Percentiles rank a stretch among this genome's conserved stretches.
Evolutionary conservation across 2,329 filamentous ascomycete species (phyloP).

Genomic region (Leptosphaerulina australis): DNA sequence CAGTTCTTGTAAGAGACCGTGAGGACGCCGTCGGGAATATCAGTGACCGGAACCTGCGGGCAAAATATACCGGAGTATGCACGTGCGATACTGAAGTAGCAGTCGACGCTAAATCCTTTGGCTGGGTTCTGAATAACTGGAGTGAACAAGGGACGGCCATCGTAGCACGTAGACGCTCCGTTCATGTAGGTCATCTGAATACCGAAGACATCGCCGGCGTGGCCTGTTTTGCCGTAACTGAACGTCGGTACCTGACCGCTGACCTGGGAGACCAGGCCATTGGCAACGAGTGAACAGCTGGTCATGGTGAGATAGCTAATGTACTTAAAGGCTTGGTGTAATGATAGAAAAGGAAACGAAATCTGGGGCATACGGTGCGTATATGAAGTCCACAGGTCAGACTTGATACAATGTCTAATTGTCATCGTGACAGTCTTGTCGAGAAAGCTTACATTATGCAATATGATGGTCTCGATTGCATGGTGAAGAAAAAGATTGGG

Average conservation of each 20-base stretch:
- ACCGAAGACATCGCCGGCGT: conserved; percentile 8
- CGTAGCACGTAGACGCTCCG: conserved; percentile 6
- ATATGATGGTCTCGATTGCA: neutral
- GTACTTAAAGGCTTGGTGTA: neutral
- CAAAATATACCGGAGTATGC: conserved; percentile 9
- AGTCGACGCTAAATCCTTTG: neutral
- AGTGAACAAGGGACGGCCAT: neutral
- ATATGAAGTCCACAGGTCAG: neutral
- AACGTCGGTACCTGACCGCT: conserved; percentile 7
- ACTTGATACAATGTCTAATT: neutral
- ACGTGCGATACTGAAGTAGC: neutral
- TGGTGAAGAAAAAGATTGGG: no score
- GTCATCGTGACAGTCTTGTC: neutral
- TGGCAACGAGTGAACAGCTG: conserved; percentile 9
- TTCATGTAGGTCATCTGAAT: conserved; percentile 9
- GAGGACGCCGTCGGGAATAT: conserved; percentile 8
- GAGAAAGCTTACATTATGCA: neutral
- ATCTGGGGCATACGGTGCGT: neutral
- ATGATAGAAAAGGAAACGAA: neutral
- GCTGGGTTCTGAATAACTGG: conserved; percentile 7
- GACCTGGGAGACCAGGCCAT: conserved; percentile 1
- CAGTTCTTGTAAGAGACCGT: conserved; percentile 10
- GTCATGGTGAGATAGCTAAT: conserved; percentile 3
- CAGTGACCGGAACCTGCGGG: neutral
- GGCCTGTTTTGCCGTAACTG: conserved; percentile 1